Evolutionary conservation across 2,329 filamentous ascomycete species (phyloP).

Genomic region (Fusarium aywerte): DNA sequence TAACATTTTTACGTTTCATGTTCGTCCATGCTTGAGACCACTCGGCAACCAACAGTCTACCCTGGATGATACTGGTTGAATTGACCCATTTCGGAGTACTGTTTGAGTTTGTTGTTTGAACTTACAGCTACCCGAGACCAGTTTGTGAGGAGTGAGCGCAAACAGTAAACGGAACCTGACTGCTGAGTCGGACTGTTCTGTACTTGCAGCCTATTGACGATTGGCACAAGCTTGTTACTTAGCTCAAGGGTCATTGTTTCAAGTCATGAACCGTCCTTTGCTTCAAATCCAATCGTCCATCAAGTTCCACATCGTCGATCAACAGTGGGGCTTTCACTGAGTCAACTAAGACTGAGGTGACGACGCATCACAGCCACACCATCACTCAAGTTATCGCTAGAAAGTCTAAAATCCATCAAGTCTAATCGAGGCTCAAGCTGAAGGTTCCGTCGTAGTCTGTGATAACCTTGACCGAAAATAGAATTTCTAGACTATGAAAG

Average conservation of each 20-base stretch:
- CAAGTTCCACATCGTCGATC: neutral
- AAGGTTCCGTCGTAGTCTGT: no score
- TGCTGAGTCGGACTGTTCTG: neutral
- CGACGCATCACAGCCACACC: neutral
- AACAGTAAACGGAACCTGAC: neutral
- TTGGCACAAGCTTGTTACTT: neutral
- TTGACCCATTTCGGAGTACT: neutral
- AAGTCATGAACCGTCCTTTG: neutral
- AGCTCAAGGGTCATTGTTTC: neutral
- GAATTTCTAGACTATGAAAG: no score
- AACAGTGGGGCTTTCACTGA: neutral
- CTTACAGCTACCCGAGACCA: neutral
- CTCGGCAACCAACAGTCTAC: no score
- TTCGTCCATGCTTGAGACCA: neutral
- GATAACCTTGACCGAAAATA: no score
- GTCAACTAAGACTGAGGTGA: neutral
- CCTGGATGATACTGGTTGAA: neutral
- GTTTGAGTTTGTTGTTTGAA: neutral
- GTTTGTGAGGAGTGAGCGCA: neutral
- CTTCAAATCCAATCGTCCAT: neutral
- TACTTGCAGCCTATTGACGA: no score
- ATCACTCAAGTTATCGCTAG: neutral
- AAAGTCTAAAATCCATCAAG: neutral
- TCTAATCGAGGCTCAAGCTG: no score
- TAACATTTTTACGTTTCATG: neutral